phyloP scores from a whole-genome alignment of 768 basidiomycete genomes.

The Mrakia blollopis region DNA sequence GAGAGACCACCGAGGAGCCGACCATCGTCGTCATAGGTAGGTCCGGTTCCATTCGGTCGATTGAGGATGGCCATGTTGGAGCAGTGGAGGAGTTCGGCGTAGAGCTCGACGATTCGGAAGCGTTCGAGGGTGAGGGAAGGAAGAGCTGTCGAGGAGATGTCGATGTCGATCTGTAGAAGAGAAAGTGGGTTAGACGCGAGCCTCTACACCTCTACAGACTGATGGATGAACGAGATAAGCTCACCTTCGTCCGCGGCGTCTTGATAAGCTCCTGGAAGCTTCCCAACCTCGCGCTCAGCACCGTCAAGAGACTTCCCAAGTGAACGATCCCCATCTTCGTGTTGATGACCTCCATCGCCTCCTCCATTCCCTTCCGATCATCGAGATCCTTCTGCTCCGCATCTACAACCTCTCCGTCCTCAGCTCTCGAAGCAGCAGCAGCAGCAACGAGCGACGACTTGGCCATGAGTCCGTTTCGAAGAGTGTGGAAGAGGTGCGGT shows the following conservation, averaged over 20 bases:
- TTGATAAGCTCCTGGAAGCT: constrained; percentile 65
- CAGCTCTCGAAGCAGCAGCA: not conserved
- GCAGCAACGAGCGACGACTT: constrained; percentile 35
- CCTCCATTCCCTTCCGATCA: constrained; percentile 36
- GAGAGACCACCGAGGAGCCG: constrained; percentile 79
- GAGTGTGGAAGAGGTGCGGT: constrained; percentile 89
- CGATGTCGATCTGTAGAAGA: not conserved
- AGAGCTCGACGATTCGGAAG: constrained; percentile 91
- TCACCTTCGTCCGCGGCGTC: constrained; percentile 70
- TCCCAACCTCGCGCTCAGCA: constrained; percentile 63
- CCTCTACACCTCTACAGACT: not conserved
- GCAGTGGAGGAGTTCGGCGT: constrained; percentile 93
- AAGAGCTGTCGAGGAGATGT: not conserved
- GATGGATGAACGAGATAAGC: constrained; percentile 37
- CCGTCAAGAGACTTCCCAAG: constrained; percentile 71
- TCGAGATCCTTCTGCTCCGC: constrained; percentile 32
- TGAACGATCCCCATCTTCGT: constrained; percentile 60
- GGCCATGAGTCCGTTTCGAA: constrained; percentile 82
- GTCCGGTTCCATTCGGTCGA: constrained; percentile 61
- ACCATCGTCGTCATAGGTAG: constrained; percentile 75
- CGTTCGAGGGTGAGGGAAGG: constrained; percentile 87
- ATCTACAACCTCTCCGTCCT: constrained; percentile 32
- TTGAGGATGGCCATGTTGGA: constrained; percentile 97
- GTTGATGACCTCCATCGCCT: constrained; percentile 39
- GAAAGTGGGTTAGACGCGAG: not conserved